Evolutionary conservation across 139 green algal genomes (phyloP).

Genomic region (Medakamo hakoo): DNA sequence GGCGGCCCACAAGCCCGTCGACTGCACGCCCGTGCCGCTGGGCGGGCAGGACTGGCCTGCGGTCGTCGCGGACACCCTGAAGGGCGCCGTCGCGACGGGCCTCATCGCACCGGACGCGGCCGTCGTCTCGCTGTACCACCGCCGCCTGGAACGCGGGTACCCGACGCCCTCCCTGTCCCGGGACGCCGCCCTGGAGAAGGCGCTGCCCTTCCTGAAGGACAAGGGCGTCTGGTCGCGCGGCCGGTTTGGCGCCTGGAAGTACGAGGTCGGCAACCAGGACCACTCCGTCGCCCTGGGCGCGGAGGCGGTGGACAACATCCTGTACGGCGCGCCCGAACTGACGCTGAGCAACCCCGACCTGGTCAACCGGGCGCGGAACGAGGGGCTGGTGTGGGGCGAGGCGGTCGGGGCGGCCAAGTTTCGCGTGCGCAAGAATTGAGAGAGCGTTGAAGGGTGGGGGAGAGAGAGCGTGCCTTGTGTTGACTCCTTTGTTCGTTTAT

Average conservation of each 20-base stretch:
- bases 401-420: too few relatives aligned
- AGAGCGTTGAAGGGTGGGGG: too few relatives aligned
- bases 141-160: constrained; percentile 69
- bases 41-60: constrained; percentile 41
- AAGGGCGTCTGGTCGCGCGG: constrained; percentile 68
- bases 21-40: constrained; percentile 32
- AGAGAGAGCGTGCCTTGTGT: too few relatives aligned
- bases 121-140: constrained; percentile 77
- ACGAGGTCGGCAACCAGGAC: constrained; percentile 86
- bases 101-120: constrained; percentile 38
- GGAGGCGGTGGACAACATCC: constrained; percentile 73
- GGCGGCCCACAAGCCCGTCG: constrained; percentile 49
- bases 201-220: constrained; percentile 63
- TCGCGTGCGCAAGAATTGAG: too few relatives aligned
- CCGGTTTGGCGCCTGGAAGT: constrained; percentile 81
- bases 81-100: constrained; percentile 57
- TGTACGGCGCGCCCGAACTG: constrained; percentile 66
- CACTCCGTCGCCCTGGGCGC: constrained; percentile 81
- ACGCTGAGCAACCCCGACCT: constrained; percentile 70
- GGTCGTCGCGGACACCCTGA: constrained; percentile 57
- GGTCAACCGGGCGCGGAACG: constrained; percentile 36
- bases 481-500: too few relatives aligned
- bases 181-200: constrained; percentile 61
- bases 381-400: not conserved
- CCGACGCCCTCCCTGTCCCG: constrained; percentile 63